These are phyloP conservation scores for Boletus vinaceobasis DNA, from an alignment of 768 basidiomycete genomes.

Conservation along the genomic window DNA sequence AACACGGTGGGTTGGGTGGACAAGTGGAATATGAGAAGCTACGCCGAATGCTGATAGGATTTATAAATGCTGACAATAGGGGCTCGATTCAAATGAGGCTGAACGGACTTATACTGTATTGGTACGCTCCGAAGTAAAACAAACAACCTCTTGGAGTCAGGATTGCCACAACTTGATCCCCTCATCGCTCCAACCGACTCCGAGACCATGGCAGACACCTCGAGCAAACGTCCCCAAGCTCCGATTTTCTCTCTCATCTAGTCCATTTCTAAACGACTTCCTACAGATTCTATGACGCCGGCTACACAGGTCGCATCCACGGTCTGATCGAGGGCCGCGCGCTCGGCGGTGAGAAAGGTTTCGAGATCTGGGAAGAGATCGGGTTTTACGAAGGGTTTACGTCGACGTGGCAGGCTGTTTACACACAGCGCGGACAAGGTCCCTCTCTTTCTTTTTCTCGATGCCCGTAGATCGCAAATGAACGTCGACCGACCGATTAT, in stretches of 20 bases:
- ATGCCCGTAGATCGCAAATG: background rate
- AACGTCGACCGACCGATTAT: background rate
- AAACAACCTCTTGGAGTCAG: too few relatives aligned
- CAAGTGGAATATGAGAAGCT: too few relatives aligned
- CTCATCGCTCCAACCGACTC: too few relatives aligned
- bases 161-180: too few relatives aligned
- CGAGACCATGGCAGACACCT: constrained; percentile 29
- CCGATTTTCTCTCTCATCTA: background rate
- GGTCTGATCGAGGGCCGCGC: constrained; percentile 89
- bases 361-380: constrained; percentile 96
- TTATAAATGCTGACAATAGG: too few relatives aligned
- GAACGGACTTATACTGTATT: too few relatives aligned
- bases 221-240: constrained; percentile 53
- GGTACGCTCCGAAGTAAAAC: too few relatives aligned
- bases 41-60: too few relatives aligned
- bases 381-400: constrained; percentile 92
- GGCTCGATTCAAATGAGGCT: too few relatives aligned
- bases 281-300: constrained; percentile 73
- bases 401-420: constrained; percentile 59
- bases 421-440: constrained; percentile 29
- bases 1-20: too few relatives aligned
- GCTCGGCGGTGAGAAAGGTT: constrained; percentile 85
- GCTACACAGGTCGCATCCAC: constrained; percentile 76
- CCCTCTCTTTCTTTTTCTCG: background rate
- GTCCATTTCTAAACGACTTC: background rate